Base-by-base conservation (phyloP, 768 basidiomycete genomes). In the Auricularia cornea region DNA sequence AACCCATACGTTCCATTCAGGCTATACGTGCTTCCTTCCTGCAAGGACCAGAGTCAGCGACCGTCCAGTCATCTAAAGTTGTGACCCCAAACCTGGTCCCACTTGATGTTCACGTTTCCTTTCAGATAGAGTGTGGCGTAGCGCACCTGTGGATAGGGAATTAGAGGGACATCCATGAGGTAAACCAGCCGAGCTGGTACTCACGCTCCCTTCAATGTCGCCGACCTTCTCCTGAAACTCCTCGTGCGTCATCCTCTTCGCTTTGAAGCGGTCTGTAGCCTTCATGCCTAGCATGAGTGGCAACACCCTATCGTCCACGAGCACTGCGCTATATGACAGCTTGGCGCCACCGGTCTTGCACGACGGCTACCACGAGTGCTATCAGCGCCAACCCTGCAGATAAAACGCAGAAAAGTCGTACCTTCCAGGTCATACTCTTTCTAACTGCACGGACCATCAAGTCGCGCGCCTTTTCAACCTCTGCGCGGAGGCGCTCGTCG, bases 201-300 rank as follows among this genome's bases (percentile, higher is more conserved):
- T 14, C 28, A 57, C 54, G 54, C 54, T 57, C 16, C 28, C 26
- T 11, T 28, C 26, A 4, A 57, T 30, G 1, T 30, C 10, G 8
- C 54, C 54, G 54, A 57, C 54, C 28, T 16, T 26, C 6, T 30
- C 26, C 54, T 57, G 54, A 20, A 57, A 57, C 30, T 57, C 54
- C 18, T 26, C 54, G 6, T 28, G 18, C 28, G 54, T 57, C 26
- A 57, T 29, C 4, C 54, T 5, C 54, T 57, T 57, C 54, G 54
- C 54, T 26, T 57, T 57, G 54, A 57, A 57, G 54, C 54, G 54
- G 54, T 57, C 54, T 10, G 54, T 57, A 6, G 54, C 54, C 26
- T 57, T 57, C 18, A 57, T 16, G 6, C 54, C 54, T 11, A 57
- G 26, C 54, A 57, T 57, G 54, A 57, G 28, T 6, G 54, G 54